Conservation (phyloP, 306 rosid species). For the Vigna unguiculata region DNA sequence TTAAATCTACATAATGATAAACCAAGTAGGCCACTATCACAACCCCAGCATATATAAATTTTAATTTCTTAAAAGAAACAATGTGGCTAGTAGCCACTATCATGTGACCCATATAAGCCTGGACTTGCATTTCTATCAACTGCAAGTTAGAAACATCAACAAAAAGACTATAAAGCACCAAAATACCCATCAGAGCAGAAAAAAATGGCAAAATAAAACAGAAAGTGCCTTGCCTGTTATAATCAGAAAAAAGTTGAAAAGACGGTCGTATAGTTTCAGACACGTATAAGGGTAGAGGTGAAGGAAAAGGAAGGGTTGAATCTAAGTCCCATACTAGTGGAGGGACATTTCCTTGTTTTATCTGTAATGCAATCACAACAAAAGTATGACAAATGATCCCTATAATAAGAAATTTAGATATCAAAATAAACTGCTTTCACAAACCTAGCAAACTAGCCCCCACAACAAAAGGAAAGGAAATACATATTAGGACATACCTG, state of each 20-base stretch:
- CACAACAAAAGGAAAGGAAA: slow-evolving; percentile 33
- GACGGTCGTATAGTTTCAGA: slow-evolving; percentile 73
- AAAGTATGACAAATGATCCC: slow-evolving; percentile 40
- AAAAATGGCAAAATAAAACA: slow-evolving; percentile 18
- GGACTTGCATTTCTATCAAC: slow-evolving; percentile 31
- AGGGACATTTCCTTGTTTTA: slow-evolving; percentile 52
- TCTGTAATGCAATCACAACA: slow-evolving; percentile 55
- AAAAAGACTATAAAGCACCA: slow-evolving; percentile 15
- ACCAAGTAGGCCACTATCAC: background rate
- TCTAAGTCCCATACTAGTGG: slow-evolving; percentile 87
- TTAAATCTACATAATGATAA: slow-evolving; percentile 7
- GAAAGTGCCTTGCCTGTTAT: slow-evolving; percentile 59
- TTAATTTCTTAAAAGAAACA: slow-evolving; percentile 16
- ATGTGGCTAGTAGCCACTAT: background rate
- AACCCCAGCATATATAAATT: slow-evolving; percentile 11
- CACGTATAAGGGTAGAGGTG: slow-evolving; percentile 66
- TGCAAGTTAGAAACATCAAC: slow-evolving; percentile 22
- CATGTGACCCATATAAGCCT: slow-evolving; percentile 3
- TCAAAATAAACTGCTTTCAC: background rate
- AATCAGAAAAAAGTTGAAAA: slow-evolving; percentile 71
- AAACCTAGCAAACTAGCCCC: background rate
- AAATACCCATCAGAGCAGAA: slow-evolving; percentile 12
- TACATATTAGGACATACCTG: slow-evolving; percentile 58
- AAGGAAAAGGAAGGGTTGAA: slow-evolving; percentile 75
- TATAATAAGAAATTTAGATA: slow-evolving; percentile 29